A percentile compares a stretch with the other conserved stretches of the same genome.
Conservation (phyloP, 2,329 filamentous ascomycete species). For the Purpureocillium lavendulum region DNA sequence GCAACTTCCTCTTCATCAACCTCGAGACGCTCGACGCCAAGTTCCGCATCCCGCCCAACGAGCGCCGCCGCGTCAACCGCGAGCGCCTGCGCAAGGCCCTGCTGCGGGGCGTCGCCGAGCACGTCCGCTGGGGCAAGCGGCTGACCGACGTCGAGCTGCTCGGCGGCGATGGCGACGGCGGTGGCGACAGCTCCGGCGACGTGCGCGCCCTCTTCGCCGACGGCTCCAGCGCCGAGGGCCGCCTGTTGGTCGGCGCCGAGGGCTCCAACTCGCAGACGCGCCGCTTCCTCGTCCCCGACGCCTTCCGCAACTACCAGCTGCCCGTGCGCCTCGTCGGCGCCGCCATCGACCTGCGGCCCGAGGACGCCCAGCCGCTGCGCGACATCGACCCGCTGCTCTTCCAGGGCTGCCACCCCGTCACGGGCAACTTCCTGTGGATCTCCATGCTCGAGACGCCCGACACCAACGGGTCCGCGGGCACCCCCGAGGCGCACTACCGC, state of each 20-base stretch:
- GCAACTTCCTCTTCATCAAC: constrained; percentile 32
- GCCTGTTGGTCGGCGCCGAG: constrained; percentile 30
- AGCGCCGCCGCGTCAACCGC: constrained; percentile 26
- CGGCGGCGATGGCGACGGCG: constrained; percentile 4
- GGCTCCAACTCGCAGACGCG: constrained; percentile 28
- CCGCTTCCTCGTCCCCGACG: constrained; percentile 21
- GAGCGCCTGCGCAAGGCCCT: constrained; percentile 23
- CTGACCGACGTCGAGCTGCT: constrained; percentile 16
- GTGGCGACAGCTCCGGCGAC: too few species aligned
- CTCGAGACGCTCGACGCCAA: constrained; percentile 25
- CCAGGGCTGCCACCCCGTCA: constrained; percentile 42
- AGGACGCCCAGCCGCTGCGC: constrained; percentile 29
- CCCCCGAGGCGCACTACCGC: constrained; percentile 23
- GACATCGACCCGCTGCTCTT: constrained; percentile 45
- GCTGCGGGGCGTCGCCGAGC: constrained; percentile 15
- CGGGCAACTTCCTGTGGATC: constrained; percentile 42
- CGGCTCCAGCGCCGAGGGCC: constrained; percentile 21
- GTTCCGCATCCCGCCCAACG: constrained; percentile 28
- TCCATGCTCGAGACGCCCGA: constrained; percentile 32
- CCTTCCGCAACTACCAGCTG: constrained; percentile 22
- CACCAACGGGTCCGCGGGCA: constrained; percentile 24
- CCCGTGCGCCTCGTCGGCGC: constrained; percentile 29
- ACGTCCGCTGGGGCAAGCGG: constrained; percentile 23
- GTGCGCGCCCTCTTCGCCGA: constrained; percentile 21
- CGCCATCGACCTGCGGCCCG: constrained; percentile 25